Conservation (phyloP, 257 asterid species). For the Nicotiana attenuata region DNA sequence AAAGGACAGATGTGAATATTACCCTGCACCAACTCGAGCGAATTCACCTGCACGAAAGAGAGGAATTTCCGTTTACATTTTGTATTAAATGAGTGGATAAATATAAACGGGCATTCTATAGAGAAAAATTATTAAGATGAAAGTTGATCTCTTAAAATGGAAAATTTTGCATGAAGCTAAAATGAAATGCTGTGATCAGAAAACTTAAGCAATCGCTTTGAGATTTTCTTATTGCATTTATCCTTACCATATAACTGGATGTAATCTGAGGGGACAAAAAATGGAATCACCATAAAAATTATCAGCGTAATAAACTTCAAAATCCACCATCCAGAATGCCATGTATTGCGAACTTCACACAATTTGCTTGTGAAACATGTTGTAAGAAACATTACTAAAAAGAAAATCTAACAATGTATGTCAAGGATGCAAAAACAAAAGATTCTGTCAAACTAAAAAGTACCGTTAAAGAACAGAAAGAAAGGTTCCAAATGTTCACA, state of each 20-base stretch:
- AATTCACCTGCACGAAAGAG: constrained; percentile 61
- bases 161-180: not conserved
- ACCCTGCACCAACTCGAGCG: constrained; percentile 98
- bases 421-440: constrained; percentile 32
- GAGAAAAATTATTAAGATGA: not conserved
- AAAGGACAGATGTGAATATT: constrained; percentile 20
- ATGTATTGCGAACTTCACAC: constrained; percentile 40
- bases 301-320: constrained; percentile 47
- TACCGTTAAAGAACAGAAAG: not conserved
- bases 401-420: constrained; percentile 54
- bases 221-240: not conserved
- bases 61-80: not conserved
- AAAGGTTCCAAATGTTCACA: not conserved
- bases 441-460: not conserved
- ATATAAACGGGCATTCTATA: not conserved
- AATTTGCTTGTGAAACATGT: constrained; percentile 57
- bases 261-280: constrained; percentile 66
- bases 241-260: constrained; percentile 66
- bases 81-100: not conserved
- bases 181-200: not conserved
- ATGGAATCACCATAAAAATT: constrained; percentile 52
- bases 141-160: not conserved
- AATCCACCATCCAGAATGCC: constrained; percentile 95
- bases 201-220: not conserved
- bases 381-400: constrained; percentile 61